Base-by-base conservation (phyloP, 371 early-diverging fungal species). In the Blakeslea trispora region DNA sequence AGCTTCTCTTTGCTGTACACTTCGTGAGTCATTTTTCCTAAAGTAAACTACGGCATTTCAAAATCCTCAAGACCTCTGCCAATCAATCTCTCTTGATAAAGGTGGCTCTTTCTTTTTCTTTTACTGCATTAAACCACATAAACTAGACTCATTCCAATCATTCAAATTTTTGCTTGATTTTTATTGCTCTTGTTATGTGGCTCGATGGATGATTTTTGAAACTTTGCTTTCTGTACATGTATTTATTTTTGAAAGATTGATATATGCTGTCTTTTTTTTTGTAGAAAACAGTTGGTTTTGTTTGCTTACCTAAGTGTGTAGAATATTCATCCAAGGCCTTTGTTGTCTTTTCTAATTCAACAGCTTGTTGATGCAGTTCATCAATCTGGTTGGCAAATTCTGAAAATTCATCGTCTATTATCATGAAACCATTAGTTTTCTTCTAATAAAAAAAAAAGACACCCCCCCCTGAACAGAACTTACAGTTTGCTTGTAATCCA, bases 321-420 rank as follows among this genome's bases (percentile, higher is more conserved):
- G 87, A 83, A 60, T 86, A 86, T 28, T 84, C 83, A 54, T 85
- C 84, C 48, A 86, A 63, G 28, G 82, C 82, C 43, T 65, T 57
- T 0, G 80, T 75, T 11, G 79, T 73, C 23, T 75, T 78, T 68
- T 83, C 85, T 61, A 86, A 74, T n/a, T 77, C 63, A 10, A 79
- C 65, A 2, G 78, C 74, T 48, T 85, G 85, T 18, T 80, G 70
- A 49, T 80, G 71, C 34, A 86, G 81, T 19, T 79, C 78, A 37
- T 86, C 84, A 35, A 86, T 77, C 53, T 85, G 81, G 2, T 69
- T 65, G 40, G 81, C 61, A 47, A 81, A 83, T 0, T 69, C 73
- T 35, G 74, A 64, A 53, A 85, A 85, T 65, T 85, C 81, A 44
- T 65, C 61, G 58, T 84, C 85, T 85, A 69, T 8, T 17, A 34